Evolutionary conservation across 345 rosid species (phyloP).

Genomic region (Erucastrum elatum): DNA sequence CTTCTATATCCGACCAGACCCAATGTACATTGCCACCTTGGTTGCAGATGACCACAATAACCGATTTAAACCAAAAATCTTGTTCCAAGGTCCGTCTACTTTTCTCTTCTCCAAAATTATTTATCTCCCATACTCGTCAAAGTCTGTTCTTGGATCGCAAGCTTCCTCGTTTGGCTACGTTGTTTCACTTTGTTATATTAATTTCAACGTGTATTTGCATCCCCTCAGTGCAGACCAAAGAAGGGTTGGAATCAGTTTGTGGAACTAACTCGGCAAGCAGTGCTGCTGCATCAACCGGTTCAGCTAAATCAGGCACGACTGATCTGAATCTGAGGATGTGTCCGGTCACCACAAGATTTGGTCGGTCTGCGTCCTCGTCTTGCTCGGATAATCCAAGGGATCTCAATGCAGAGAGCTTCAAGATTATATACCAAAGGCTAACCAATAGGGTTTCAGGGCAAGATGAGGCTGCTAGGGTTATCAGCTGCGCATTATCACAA

Average conservation of each 20-base stretch:
- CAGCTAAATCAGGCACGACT: slow-evolving; percentile 46
- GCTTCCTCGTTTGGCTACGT: background rate
- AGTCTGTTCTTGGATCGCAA: slow-evolving; percentile 25
- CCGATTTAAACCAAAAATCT: slow-evolving; percentile 39
- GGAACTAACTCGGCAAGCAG: slow-evolving; percentile 16
- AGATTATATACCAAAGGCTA: slow-evolving; percentile 53
- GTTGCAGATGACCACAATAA: slow-evolving; percentile 62
- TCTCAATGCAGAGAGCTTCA: slow-evolving; percentile 43
- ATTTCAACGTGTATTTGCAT: slow-evolving; percentile 46
- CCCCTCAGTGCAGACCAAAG: slow-evolving; percentile 75
- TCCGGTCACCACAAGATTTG: slow-evolving; percentile 39
- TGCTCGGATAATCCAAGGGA: slow-evolving; percentile 13
- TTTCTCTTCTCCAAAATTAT: background rate
- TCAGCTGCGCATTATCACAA: slow-evolving; percentile 45
- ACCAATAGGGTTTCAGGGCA: slow-evolving; percentile 59
- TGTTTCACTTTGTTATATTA: slow-evolving; percentile 26
- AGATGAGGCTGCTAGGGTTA: slow-evolving; percentile 56
- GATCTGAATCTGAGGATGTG: slow-evolving; percentile 56
- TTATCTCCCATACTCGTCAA: background rate
- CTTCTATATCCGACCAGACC: slow-evolving; percentile 63
- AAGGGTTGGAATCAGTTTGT: slow-evolving; percentile 34
- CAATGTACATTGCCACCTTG: slow-evolving; percentile 65
- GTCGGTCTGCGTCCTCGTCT: slow-evolving; percentile 37
- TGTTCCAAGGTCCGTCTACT: slow-evolving; percentile 49
- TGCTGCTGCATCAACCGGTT: slow-evolving; percentile 30